A percentile compares a stretch with the other conserved stretches of the same genome.
Conservation (phyloP, 2,329 filamentous ascomycete genomes). For the Diatrype stigma region DNA sequence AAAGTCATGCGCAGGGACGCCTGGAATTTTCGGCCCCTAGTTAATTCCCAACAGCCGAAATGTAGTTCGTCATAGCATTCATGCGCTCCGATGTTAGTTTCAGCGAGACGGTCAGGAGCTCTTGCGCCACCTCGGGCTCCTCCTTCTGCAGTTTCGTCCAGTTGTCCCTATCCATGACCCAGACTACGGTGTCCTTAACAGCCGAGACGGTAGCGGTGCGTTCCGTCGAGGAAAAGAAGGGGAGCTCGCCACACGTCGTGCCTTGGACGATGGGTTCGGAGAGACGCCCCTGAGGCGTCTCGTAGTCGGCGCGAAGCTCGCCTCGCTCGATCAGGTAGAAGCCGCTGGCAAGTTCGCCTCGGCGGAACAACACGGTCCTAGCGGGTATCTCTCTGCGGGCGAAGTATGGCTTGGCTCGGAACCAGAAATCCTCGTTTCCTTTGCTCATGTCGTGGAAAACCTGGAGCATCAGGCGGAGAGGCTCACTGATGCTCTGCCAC, state of each 20-base stretch:
- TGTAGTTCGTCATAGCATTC: constrained; percentile 58
- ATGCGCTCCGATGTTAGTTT: constrained; percentile 95
- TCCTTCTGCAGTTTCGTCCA: constrained; percentile 71
- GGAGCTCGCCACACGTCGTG: constrained; percentile 91
- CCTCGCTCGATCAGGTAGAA: constrained; percentile 92
- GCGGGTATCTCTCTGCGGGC: constrained; percentile 60
- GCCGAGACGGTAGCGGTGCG: constrained; percentile 83
- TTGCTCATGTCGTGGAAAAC: constrained; percentile 87
- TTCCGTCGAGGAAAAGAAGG: constrained; percentile 89
- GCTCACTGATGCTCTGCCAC: constrained; percentile 86
- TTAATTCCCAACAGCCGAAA: constrained; percentile 37
- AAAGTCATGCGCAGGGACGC: no score
- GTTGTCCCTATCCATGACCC: constrained; percentile 68
- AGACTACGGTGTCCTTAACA: constrained; percentile 76
- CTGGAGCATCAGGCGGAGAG: constrained; percentile 85
- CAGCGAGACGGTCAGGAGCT: constrained; percentile 80
- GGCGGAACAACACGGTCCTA: constrained; percentile 71
- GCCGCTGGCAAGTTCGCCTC: constrained; percentile 71
- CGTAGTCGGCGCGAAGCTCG: constrained; percentile 85
- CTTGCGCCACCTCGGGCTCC: constrained; percentile 73
- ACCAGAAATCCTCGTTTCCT: constrained; percentile 95
- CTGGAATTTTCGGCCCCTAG: no score
- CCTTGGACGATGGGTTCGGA: constrained; percentile 91
- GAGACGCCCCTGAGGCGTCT: constrained; percentile 82
- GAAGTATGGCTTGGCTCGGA: constrained; percentile 73